phyloP scores from a whole-genome alignment of 805 yeast species.

The Komagataella phaffii region DNA sequence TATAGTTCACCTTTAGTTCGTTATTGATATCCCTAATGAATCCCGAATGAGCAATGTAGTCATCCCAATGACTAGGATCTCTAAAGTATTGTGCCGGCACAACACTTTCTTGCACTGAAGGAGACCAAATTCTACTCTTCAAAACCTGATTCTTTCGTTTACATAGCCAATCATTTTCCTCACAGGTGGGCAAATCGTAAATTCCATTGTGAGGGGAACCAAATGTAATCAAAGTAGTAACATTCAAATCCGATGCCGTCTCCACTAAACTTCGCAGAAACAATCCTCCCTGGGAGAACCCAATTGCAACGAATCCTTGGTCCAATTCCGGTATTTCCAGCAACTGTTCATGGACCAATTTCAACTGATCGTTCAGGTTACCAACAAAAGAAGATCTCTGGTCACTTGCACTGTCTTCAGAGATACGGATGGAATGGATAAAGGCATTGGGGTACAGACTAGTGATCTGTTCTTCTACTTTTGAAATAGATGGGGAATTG shows the following conservation, averaged over 20 bases:
- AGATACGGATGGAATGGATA: constrained; percentile 40
- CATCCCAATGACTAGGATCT: constrained; percentile 37
- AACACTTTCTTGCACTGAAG: constrained; percentile 38
- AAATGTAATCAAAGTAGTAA: constrained; percentile 49
- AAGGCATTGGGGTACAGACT: constrained; percentile 32
- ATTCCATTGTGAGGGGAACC: constrained; percentile 80
- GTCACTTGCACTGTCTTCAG: constrained; percentile 36
- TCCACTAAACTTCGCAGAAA: constrained; percentile 57
- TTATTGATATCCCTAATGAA: constrained; percentile 59
- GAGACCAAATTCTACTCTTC: constrained; percentile 47
- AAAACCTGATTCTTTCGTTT: constrained; percentile 36
- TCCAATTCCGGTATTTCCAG: constrained; percentile 26
- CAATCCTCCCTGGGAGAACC: constrained; percentile 80
- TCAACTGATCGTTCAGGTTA: constrained; percentile 39
- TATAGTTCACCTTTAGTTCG: constrained; percentile 26
- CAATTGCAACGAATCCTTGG: constrained; percentile 58
- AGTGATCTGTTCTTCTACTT: constrained; percentile 27
- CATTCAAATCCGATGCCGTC: constrained; percentile 29
- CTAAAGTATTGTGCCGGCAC: constrained; percentile 72
- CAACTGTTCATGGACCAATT: constrained; percentile 42
- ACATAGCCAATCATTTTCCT: constrained; percentile 44
- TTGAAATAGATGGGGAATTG: constrained; percentile 42
- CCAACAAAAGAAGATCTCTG: constrained; percentile 46
- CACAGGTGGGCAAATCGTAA: constrained; percentile 51
- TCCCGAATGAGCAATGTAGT: constrained; percentile 39